Evolutionary conservation across 306 rosid genomes (phyloP), one percentile per base, ranked within the genome.

Genomic region (Sicyos edulis): DNA sequence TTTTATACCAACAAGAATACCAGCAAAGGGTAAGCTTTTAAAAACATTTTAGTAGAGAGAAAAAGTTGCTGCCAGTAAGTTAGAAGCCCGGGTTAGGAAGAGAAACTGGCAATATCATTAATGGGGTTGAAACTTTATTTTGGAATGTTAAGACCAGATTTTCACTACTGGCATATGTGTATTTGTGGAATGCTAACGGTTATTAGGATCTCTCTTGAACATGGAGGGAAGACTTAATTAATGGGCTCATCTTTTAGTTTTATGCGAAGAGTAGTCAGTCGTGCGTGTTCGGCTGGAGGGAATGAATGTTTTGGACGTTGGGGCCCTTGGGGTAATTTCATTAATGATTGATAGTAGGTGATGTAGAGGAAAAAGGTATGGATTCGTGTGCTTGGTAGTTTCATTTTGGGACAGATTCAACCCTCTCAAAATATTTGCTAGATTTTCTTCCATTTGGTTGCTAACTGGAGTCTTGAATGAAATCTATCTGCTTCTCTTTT

Each of bases 331-430:
- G 26, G 63, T 7, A 57, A 56, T 21, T 55, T 3, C 29, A 0
- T 55, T 55, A 10, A 3, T 10, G 34, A 56, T 56, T 21, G 61
- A 10, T 56, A 10, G 15, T 55, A 55, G 7, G 16, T 21, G 32
- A 56, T 56, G 34, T 10, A 21, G 61, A 56, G 61, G 61, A 56
- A 56, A 40, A 56, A 20, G 34, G 32, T 57, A 5, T 21, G n/a
- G n/a, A n/a, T n/a, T n/a, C 12, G 42, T 26, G 64, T 26, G 65
- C 32, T 26, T 26, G 19, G 19, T 59, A 59, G 65, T 59, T 26
- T 59, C 65, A 26, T 26, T 26, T 59, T 59, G 65, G 44, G 20
- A 59, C 44, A 59, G 19, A 59, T 13, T 59, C 65, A 24, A 59
- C 42, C 19, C 42, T 59, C 42, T 2, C 17, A 14, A 32, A 32